Evolutionary conservation across 148 eudicot genomes (phyloP), one percentile per base, ranked within the genome.

Genomic region (Polygonum aviculare): DNA sequence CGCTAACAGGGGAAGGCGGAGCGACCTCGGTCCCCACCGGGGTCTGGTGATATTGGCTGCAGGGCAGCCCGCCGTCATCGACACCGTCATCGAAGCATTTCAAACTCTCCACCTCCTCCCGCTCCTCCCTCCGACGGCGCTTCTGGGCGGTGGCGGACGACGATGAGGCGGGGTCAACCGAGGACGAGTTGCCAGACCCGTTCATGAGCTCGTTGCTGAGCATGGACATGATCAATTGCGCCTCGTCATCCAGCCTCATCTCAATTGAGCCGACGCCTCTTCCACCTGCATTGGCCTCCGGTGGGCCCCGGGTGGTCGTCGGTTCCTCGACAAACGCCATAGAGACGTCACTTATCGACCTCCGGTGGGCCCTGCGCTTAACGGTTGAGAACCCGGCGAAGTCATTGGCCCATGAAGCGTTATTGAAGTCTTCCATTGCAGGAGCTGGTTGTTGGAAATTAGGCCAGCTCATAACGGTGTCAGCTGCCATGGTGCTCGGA

Each of bases 321-420:
- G 38, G 77, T 36, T 82, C 79, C 22, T 88, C 91, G 3, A 88
- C 83, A 77, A 89, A 91, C 36, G 97, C 87, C 40, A 89, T 84
- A 1, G 98, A 88, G 21, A 67, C 45, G 78, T 92, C 98, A 72
- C 96, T 94, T 16, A 82, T 83, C 1, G 97, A 89, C n/a, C 97
- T 80, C 10, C 98, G 85, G 82, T 89, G 95, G 15, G 87, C 63
- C 2, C 76, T 88, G 0, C 97, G 84, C 69, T 88, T 73, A 0
- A 80, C 21, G 0, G 93, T 80, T 1, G 97, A 79, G 84, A 91
- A 94, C 73, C 90, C 98, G 78, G 90, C 90, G 79, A 94, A 94
- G 18, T 94, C 98, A 45, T 92, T 93, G 15, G 87, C 85, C 98
- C 98, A 92, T 3, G 79, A 82, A 2, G 84, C 76, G 41, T 35